Base-by-base conservation (phyloP, 1,139 yeast species). In the Suhomyces terraborum region DNA sequence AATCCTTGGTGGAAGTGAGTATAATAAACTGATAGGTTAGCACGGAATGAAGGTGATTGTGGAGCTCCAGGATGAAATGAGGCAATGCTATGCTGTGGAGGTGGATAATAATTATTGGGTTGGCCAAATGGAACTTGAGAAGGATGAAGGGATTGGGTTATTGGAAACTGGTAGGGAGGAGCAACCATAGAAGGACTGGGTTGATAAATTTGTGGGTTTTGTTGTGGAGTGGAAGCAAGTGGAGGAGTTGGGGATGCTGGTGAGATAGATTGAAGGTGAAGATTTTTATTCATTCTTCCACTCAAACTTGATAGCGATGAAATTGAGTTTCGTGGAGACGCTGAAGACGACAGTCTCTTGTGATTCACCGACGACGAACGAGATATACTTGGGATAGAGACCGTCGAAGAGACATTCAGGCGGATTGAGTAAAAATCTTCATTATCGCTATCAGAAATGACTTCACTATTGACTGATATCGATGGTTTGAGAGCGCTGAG, bases 1-100 rank as follows among this genome's bases (percentile, higher is more conserved):
- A 81, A 76, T 20, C 68, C 70, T 1, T 61, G 54, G 53, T 83
- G 88, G 49, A 80, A 70, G 40, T 68, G 73, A 21, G 69, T 59
- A 54, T 80, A 83, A 53, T 83, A 83, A 4, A 55, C 41, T 21
- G 55, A 53, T 25, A 70, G 47, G 43, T 65, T 64, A 21, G 46
- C 41, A 10, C 41, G 33, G 41, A 30, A 38, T 8, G 41, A 26
- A 24, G 36, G 34, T 8, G 40, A 18, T 29, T 24, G 30, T 3
- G 36, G 35, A 2, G 40, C 36, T 17, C 33, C 38, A 19, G 38
- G 36, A 10, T 36, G 32, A 27, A 16, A 23, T 20, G 41, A 34
- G n/a, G 32, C 36, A 12, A 32, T 24, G 29, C 14, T 23, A 9
- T 32, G 20, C 19, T 23, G 35, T 6, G 23, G 23, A 6, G 35